Base-by-base conservation (phyloP, 352 stramenopile genomes). In the Pythium dissotocum region DNA sequence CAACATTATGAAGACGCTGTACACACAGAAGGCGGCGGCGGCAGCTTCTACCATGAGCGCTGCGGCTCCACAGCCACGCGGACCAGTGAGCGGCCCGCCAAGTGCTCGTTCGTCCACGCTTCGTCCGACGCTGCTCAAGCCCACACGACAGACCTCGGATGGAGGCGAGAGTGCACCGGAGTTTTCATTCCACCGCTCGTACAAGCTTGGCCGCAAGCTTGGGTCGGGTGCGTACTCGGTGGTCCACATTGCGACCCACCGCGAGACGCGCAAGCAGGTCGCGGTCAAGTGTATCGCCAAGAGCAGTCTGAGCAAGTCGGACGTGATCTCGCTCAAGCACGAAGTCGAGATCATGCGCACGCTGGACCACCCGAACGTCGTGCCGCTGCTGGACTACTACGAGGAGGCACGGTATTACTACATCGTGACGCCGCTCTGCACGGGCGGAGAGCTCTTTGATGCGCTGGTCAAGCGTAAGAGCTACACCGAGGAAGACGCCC, bases 401-500 rank as follows among this genome's bases (percentile, higher is more conserved):
- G 83, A 95, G 46, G 87, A 92, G 63, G 52, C 77, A 14, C 70
- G 82, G 62, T 91, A 88, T 73, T 93, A 90, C 63, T 90, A 93
- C 59, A 81, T 93, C 62, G 87, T 95, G 18, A 95, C 85, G 24
- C 83, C 83, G 72, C 78, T 99, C 0, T 99, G 97, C 78, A 98
- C 90, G 2, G 98, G 98, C 30, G 98, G 98, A 58, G 98, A 99
- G 69, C 82, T 98, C 14, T 98, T 98, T 67, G 93, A 98, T 58
- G 62, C 94, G 38, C 86, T 99, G 8, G 90, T 98, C 0, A 89
- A 97, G 63, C 90, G 95, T 30, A 96, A 97, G 57, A 93, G 85
- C 54, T 99, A 99, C 79, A 98, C 86, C 6, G 97, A 99, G 72
- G 91, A 96, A 53, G 93, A 99, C 73, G 97, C 97, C 6, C 78